Base-by-base conservation (phyloP, 2,329 filamentous ascomycete genomes). In the Phialophora expanda region DNA sequence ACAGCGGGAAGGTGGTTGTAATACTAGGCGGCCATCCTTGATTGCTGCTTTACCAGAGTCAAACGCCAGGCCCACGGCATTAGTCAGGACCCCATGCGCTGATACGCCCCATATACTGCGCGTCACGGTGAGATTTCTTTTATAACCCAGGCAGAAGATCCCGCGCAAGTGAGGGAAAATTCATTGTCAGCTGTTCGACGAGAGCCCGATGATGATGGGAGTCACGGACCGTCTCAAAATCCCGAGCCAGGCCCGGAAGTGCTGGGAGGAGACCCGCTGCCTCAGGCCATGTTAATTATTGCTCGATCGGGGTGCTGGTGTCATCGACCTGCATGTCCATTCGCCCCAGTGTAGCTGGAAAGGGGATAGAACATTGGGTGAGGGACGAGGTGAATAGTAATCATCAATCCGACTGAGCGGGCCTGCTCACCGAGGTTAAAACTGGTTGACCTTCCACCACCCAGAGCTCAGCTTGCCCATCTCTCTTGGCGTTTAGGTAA, bases 31-130 rank as follows among this genome's bases (percentile, higher is more conserved):
- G 22, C 28, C 14, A 26, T 50, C 55, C 44, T 14, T 14, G 46
- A 51, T 46, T 41, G 65, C 65, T 61, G 65, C 65, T 66, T 66
- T 66, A 61, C 26, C n/a, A 14, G n/a, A 20, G 20, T n/a, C 2
- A 17, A 48, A 12, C 20, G 22, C 22, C 26, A 12, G 24, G 20
- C 20, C 46, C 51, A 14, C 41, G 38, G 28, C 63, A 61, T 64
- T 64, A 66, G 61, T 63, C 65, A 66, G 65, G 38, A 56, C 7
- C 22, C 28, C 4, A 12, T 38, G 17, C 22, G 55, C 14, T 14
- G 17, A 28, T 32, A 41, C 20, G 48, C 12, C 7, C 1, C n/a
- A 8, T 11, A 60, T 30, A 46, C 7, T 3, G 20, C 14, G 9
- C 34, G 56, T n/a, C 38, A 51, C 20, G 1, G 48, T 51, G 48